Evolutionary conservation across 768 basidiomycete genomes (phyloP), one percentile per base, ranked within the genome.

Genomic region (Trametopsis cervina): DNA sequence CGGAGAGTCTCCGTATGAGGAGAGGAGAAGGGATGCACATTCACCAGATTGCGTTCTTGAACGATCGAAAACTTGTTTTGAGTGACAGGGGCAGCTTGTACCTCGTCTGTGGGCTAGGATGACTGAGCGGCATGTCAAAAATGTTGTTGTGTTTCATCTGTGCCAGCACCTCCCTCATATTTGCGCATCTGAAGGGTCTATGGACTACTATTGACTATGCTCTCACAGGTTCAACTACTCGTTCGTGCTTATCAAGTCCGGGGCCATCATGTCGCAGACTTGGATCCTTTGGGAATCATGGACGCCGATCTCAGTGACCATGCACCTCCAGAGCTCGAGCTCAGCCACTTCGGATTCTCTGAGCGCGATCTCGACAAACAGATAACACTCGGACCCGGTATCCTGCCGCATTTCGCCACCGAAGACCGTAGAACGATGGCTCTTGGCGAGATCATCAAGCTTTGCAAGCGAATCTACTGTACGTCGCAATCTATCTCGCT

Each of bases 231-330:
- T 15, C 96, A 99, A 87, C 78, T 98, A 23, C 83, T 99, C 48
- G 92, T 97, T 44, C 86, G 96, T 48, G 96, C 96, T 2, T 99
- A 96, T 69, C 96, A 99, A 81, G 96, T 99, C 15, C 89, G 95
- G 51, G 96, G 96, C 13, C 96, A 99, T 60, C 93, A 97, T 59
- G 76, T 93, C 49, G 96, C 95, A 27, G 88, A 96, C 54, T 76
- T 99, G 45, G 96, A 99, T 63, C 96, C 96, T 25, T 79, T 99
- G 15, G 93, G 93, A 13, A 93, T 99, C 59, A 76, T 89, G 44
- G 85, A 92, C 57, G 77, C 91, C 33, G 95, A 98, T 65, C 78
- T 97, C 37, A 83, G 79, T 26, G 76, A 84, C 46, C 69, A 79
- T 12, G 72, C 76, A 6, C 94, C 94, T 2, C 84, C 90, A 1